These are phyloP conservation scores for Talaromyces nanjingensis DNA, from an alignment of 495 filamentous ascomycete species.

Conservation along the genomic window DNA sequence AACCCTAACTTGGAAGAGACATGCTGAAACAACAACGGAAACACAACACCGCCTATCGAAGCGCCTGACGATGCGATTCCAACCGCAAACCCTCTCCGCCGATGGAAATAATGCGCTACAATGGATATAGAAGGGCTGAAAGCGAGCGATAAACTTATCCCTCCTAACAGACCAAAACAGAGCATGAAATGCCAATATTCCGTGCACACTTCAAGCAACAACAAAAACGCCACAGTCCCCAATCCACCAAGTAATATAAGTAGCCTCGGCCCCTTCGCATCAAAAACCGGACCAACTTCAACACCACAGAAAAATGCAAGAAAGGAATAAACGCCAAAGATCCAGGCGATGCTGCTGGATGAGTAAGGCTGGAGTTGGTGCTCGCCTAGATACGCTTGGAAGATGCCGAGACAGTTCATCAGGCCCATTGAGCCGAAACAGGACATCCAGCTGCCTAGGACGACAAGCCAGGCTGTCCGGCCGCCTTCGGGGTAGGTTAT, in stretches of 20 bases:
- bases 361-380: conserved; percentile 50
- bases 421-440: conserved; percentile 59
- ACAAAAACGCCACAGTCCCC: neutral
- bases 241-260: neutral
- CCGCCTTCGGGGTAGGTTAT: conserved; percentile 57
- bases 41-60: conserved; percentile 57
- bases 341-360: conserved; percentile 59
- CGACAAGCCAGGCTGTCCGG: conserved; percentile 57
- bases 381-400: conserved; percentile 57
- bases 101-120: conserved; percentile 26
- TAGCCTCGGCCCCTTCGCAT: neutral
- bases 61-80: conserved; percentile 61
- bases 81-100: conserved; percentile 55
- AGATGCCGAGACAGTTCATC: conserved; percentile 65
- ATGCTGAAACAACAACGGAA: conserved; percentile 56
- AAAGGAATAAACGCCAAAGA: conserved; percentile 64
- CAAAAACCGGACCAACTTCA: conserved; percentile 30
- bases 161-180: conserved; percentile 5
- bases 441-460: conserved; percentile 60
- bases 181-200: conserved; percentile 11
- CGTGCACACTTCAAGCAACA: neutral
- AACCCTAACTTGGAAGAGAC: conserved; percentile 54
- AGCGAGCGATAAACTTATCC: neutral
- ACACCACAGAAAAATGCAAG: conserved; percentile 53
- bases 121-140: neutral